Evolutionary conservation across 345 rosid genomes (phyloP), one percentile per base, ranked within the genome.

Genomic region (Eucalyptus coolabah): DNA sequence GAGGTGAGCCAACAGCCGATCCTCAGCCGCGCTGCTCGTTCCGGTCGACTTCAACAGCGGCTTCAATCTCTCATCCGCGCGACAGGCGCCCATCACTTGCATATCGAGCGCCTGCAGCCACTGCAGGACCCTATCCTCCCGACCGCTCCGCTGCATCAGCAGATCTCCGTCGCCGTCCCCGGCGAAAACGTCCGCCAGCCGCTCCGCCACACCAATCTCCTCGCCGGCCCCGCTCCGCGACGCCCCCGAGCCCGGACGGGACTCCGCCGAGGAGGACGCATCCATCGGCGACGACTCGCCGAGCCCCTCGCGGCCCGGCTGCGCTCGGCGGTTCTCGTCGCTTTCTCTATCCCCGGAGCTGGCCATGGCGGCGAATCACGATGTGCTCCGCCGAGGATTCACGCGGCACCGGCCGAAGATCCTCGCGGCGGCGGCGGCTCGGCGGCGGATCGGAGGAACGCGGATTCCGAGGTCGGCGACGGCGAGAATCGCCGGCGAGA

Each of bases 1-100:
- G 83, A 98, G 93, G 92, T 96, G 98, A 4, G 97, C 94, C 86
- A 97, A 90, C 89, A 98, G 93, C 59, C 94, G 94, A 91, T 97
- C 99, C 90, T 97, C 99, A 1, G 96, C 98, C 72, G 93, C 90
- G 7, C 98, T 97, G 63, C 92, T 92, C 4, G 98, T 93, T 44
- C 93, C 95, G 56, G 92, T 97, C 8, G 93, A 83, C 94, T 97
- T 98, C 93, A 97, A 91, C 94, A 98, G 90, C 26, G 99, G 99
- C 93, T 95, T 98, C 91, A 98, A 90, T 89, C 99, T 95, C 95
- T 98, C 99, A 28, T 98, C 99, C 14, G 94, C 97, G n/a, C 99
- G 93, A 91, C 99, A 98, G 40, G 99, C 99, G 34, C 99, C 99
- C 72, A 96, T 89, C 28, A 98, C 96, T 86, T 97, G 99, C 95